phyloP scores from a whole-genome alignment of 1,139 yeast species.

The Taphrina populina region DNA sequence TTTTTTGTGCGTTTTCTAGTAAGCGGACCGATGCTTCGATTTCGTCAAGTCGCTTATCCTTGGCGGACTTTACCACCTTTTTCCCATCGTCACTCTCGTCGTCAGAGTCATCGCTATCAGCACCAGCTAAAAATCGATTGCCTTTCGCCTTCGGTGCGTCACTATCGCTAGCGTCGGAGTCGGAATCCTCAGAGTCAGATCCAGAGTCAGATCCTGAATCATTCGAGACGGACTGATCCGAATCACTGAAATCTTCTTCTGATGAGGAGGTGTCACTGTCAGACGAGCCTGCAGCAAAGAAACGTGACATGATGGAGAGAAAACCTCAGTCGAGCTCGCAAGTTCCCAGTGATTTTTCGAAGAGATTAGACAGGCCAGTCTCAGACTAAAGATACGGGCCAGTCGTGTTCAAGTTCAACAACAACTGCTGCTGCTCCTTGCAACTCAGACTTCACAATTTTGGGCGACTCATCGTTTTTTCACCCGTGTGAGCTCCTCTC shows the following conservation, averaged over 20 bases:
- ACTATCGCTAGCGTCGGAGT: conserved; percentile 36
- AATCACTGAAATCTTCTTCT: conserved; percentile 44
- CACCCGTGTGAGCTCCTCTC: no score
- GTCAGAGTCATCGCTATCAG: conserved; percentile 55
- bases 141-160: conserved; percentile 50
- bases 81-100: conserved; percentile 65
- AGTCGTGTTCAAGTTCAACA: no score
- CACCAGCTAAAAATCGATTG: conserved; percentile 43
- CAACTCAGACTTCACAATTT: no score
- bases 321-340: no score
- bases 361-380: no score
- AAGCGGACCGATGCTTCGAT: conserved; percentile 65
- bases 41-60: conserved; percentile 88
- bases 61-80: conserved; percentile 88
- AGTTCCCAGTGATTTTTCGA: no score
- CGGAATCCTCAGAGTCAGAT: conserved; percentile 47
- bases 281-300: conserved; percentile 63
- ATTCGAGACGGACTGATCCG: conserved; percentile 45
- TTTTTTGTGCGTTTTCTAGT: conserved; percentile 67
- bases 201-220: conserved; percentile 48
- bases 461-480: no score
- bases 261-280: conserved; percentile 57
- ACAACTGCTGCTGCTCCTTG: no score
- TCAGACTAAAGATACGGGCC: no score
- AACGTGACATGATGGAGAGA: conserved; percentile 64